Conservation (phyloP, 768 basidiomycete species). For the Tylopilus plumbeoviolaceoides region DNA sequence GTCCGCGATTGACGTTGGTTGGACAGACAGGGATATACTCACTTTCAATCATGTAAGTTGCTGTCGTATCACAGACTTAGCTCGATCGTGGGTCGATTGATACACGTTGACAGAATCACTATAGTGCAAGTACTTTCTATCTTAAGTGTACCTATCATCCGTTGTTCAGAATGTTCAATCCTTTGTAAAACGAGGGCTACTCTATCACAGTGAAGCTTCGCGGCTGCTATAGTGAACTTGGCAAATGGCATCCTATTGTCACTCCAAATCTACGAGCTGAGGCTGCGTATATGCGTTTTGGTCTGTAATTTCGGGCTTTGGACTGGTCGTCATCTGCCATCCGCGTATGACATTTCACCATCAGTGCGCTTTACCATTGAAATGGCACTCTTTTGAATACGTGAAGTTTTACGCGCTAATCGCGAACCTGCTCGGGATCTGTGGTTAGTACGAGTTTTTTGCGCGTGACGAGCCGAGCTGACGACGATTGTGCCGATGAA, state of each 20-base stretch:
- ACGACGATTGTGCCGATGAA: slow-evolving; percentile 5
- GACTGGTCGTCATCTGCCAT: not conserved
- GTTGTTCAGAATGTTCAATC: no score
- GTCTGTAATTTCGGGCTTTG: not conserved
- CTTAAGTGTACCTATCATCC: not conserved
- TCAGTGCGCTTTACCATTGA: not conserved
- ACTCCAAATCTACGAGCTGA: not conserved
- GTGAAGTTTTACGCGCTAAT: not conserved
- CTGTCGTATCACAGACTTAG: not conserved
- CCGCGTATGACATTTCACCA: not conserved
- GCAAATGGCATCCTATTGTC: not conserved
- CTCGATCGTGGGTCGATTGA: not conserved
- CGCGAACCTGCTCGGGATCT: not conserved
- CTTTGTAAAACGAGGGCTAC: no score
- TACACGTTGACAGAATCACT: not conserved
- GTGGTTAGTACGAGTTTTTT: not conserved
- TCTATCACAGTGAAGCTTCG: no score
- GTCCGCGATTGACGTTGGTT: not conserved
- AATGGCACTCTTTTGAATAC: not conserved
- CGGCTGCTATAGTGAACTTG: not conserved
- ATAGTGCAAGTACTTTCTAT: not conserved
- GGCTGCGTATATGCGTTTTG: slow-evolving; percentile 4
- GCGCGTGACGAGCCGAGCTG: no score
- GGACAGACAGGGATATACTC: not conserved
- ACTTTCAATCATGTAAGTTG: not conserved